A percentile compares a stretch with the other conserved stretches of the same genome.
phyloP scores from a whole-genome alignment of 805 yeast genomes.

The Candida coquimbonensis region DNA sequence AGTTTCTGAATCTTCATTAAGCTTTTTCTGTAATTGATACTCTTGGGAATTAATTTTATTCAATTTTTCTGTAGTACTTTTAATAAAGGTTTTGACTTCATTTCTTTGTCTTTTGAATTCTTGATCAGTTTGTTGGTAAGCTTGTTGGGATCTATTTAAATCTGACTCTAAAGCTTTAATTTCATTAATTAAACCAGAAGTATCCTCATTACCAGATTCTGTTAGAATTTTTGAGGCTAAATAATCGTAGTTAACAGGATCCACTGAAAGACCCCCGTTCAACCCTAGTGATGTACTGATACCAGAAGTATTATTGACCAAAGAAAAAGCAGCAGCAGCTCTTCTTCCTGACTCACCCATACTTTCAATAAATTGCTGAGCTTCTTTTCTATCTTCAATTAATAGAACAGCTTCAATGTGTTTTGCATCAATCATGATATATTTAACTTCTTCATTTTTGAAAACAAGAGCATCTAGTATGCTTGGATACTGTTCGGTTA shows the following conservation, averaged over 20 bases:
- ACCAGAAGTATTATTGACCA: slow-evolving; percentile 37
- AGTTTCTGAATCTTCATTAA: slow-evolving; percentile 39
- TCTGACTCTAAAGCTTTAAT: neutral
- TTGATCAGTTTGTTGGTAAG: slow-evolving; percentile 6
- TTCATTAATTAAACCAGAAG: slow-evolving; percentile 13
- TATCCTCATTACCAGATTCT: slow-evolving; percentile 9
- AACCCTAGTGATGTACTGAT: slow-evolving; percentile 34
- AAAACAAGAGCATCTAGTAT: slow-evolving; percentile 57
- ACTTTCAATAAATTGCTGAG: slow-evolving; percentile 29
- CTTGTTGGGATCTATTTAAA: neutral
- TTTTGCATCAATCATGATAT: slow-evolving; percentile 56
- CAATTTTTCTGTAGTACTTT: neutral
- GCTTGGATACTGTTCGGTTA: slow-evolving; percentile 35
- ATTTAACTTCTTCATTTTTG: slow-evolving; percentile 46
- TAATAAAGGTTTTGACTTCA: slow-evolving; percentile 2
- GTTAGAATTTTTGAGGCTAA: slow-evolving; percentile 10
- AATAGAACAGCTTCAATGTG: slow-evolving; percentile 54
- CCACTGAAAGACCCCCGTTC: slow-evolving; percentile 40
- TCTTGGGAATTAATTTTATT: slow-evolving; percentile 19
- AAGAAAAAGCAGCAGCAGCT: slow-evolving; percentile 39
- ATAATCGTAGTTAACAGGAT: slow-evolving; percentile 42
- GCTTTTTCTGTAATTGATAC: slow-evolving; percentile 29
- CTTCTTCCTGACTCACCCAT: slow-evolving; percentile 26
- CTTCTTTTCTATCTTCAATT: slow-evolving; percentile 43
- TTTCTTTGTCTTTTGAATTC: slow-evolving; percentile 12